Evolutionary conservation across 257 asterid genomes (phyloP).

Genomic region (Solanum virginianum): DNA sequence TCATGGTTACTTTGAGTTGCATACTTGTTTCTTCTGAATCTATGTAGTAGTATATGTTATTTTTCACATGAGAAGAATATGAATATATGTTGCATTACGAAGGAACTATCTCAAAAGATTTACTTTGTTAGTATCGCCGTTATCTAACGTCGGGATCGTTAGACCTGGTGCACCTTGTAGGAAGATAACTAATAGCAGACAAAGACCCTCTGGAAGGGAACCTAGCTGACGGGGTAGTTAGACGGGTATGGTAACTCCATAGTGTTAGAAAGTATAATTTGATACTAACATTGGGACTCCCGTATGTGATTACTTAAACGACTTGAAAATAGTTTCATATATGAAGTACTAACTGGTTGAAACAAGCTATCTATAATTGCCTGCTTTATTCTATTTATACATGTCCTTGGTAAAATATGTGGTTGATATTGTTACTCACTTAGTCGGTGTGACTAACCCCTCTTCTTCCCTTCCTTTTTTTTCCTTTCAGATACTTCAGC

Average conservation of each 20-base stretch:
- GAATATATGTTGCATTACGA: background rate
- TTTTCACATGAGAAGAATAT: background rate
- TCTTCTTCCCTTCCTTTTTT: background rate
- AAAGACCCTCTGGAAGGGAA: background rate
- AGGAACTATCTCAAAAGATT: background rate
- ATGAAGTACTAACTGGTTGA: background rate
- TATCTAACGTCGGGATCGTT: background rate
- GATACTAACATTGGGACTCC: background rate
- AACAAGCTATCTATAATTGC: background rate
- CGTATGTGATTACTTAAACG: background rate
- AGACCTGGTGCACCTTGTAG: background rate
- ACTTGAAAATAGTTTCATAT: background rate
- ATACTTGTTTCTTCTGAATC: background rate
- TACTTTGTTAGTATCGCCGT: background rate
- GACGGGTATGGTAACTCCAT: background rate
- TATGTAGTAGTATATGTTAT: no score
- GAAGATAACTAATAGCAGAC: background rate
- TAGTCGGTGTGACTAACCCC: background rate
- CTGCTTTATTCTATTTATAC: background rate
- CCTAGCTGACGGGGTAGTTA: background rate
- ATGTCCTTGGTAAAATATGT: background rate
- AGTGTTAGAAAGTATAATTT: background rate
- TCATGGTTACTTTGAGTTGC: background rate
- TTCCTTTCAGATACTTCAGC: background rate
- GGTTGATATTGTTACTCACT: background rate